Evolutionary conservation across 192 early-diverging fungal species (phyloP).

Genomic region (Coemansia sp.): DNA sequence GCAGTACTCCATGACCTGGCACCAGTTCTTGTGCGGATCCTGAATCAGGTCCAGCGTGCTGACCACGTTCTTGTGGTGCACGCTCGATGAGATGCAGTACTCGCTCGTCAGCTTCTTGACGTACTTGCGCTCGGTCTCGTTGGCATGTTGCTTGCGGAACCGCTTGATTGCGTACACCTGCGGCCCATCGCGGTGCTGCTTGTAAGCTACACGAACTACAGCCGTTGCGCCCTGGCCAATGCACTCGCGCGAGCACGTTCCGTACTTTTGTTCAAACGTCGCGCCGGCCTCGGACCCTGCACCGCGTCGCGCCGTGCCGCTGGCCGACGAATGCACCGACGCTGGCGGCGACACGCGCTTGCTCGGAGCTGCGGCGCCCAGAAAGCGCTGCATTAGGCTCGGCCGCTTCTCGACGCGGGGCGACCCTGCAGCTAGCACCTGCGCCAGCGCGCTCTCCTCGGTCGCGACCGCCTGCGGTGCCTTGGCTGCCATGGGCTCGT

Average conservation of each 20-base stretch:
- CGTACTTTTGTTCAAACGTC: constrained; percentile 73
- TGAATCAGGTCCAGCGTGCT: constrained; percentile 94
- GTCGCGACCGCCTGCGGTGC: constrained; percentile 12
- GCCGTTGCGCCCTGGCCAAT: constrained; percentile 92
- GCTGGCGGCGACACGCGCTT: constrained; percentile 28
- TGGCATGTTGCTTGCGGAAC: constrained; percentile 79
- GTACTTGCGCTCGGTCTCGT: constrained; percentile 90
- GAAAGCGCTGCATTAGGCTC: constrained; percentile 52
- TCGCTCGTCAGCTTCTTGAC: constrained; percentile 93
- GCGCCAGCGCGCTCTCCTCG: constrained; percentile 25
- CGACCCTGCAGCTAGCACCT: constrained; percentile 33
- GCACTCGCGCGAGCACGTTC: constrained; percentile 65
- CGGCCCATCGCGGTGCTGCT: constrained; percentile 60
- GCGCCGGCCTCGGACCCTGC: constrained; percentile 28
- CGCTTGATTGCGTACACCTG: constrained; percentile 89
- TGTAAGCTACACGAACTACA: constrained; percentile 81
- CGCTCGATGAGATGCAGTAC: constrained; percentile 90
- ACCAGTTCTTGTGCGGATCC: constrained; percentile 81
- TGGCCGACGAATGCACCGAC: constrained; percentile 37
- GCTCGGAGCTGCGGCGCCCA: constrained; percentile 28
- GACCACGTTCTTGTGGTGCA: constrained; percentile 89
- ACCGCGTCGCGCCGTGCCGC: constrained; percentile 17
- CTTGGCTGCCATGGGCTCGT: constrained; percentile 23
- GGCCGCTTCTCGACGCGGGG: constrained; percentile 48
- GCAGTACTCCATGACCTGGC: constrained; percentile 83